A percentile compares a stretch with the other conserved stretches of the same genome.
Conservation (phyloP, 495 filamentous ascomycete species). For the Trichoderma gamsii region DNA sequence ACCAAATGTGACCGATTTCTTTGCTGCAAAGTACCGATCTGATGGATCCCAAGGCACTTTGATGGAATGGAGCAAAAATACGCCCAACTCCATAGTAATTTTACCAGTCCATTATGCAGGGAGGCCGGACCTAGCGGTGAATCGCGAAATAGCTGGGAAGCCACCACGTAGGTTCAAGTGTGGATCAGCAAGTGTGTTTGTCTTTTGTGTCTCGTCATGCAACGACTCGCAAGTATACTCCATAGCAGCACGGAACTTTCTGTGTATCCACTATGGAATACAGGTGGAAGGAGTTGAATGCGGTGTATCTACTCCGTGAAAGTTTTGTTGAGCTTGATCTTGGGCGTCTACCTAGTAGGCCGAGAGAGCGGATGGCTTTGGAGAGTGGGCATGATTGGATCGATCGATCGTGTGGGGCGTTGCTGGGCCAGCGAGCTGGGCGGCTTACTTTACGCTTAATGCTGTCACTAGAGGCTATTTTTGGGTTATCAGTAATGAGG, state of each 20-base stretch:
- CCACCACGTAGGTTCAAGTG: neutral
- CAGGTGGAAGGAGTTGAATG: too few species aligned
- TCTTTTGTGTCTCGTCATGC: too few species aligned
- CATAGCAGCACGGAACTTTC: too few species aligned
- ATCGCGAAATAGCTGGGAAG: neutral
- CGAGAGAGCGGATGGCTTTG: neutral
- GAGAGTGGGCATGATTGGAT: neutral
- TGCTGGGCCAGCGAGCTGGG: conserved; percentile 1
- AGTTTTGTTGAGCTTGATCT: too few species aligned
- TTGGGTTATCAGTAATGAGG: too few species aligned
- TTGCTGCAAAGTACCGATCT: too few species aligned
- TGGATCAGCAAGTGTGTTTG: neutral
- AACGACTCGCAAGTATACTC: too few species aligned
- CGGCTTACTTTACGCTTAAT: neutral
- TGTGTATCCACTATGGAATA: too few species aligned
- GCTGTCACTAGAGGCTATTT: neutral
- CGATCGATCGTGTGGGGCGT: conserved; percentile 2
- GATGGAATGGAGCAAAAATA: neutral
- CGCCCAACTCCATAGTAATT: neutral
- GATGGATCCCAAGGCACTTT: neutral
- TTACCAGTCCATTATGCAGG: neutral
- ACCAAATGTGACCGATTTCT: neutral
- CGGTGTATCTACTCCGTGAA: too few species aligned
- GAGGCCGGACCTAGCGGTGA: neutral
- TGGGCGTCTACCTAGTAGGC: neutral